A percentile compares a stretch with the other conserved stretches of the same genome.
These are phyloP conservation scores for Erythrophleum fordii DNA, from an alignment of 306 rosid genomes.

Conservation along the genomic window DNA sequence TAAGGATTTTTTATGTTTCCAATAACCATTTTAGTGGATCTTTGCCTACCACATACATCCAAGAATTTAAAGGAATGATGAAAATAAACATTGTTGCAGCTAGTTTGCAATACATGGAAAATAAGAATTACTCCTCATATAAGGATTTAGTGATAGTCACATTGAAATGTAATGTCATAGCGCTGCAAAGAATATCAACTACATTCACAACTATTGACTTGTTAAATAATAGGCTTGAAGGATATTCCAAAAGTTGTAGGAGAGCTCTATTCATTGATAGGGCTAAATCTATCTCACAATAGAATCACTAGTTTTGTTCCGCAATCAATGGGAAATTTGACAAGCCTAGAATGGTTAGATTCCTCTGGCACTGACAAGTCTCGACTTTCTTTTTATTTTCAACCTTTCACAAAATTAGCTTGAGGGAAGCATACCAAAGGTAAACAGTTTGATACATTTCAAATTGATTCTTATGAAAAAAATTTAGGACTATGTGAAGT, in stretches of 20 bases:
- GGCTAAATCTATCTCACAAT: too few species aligned
- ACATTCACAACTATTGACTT: slow-evolving; percentile 35
- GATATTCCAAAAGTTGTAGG: slow-evolving; percentile 36
- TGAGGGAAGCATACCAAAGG: slow-evolving; percentile 38
- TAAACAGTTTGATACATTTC: too few species aligned
- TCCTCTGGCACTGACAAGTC: slow-evolving; percentile 19
- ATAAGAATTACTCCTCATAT: neutral
- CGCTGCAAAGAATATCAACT: neutral
- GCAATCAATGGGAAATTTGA: slow-evolving; percentile 4
- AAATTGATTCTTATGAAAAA: too few species aligned
- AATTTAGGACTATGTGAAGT: too few species aligned
- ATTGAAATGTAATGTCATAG: neutral
- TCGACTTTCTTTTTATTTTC: neutral
- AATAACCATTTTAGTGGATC: slow-evolving; percentile 38
- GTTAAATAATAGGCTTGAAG: slow-evolving; percentile 35
- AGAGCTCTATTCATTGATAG: slow-evolving; percentile 22
- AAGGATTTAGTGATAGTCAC: neutral
- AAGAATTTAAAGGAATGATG: slow-evolving; percentile 39
- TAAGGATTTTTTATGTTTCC: slow-evolving; percentile 40
- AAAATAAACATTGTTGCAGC: neutral
- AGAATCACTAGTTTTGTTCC: slow-evolving; percentile 37
- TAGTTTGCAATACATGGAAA: neutral
- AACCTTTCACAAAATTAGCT: slow-evolving; percentile 40
- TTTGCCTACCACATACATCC: slow-evolving; percentile 17
- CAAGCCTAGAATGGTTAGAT: slow-evolving; percentile 38